These are phyloP conservation scores for Balakata baccata DNA, from an alignment of 345 rosid genomes.

Conservation along the genomic window DNA sequence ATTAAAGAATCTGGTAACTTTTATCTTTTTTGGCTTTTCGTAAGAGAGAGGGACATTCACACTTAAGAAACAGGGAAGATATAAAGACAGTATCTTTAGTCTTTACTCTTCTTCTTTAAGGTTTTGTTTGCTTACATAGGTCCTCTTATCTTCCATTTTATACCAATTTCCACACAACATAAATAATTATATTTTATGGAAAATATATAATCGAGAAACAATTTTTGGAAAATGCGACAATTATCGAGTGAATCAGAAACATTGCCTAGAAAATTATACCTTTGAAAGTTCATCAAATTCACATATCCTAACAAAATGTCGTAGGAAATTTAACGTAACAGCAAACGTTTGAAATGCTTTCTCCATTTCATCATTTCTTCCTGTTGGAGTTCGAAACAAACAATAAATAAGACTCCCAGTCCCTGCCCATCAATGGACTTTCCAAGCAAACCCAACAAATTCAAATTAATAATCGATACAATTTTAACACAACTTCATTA, in stretches of 20 bases:
- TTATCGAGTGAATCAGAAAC: too few relatives aligned
- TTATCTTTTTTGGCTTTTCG: neutral
- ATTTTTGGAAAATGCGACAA: too few relatives aligned
- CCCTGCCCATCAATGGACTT: constrained; percentile 13
- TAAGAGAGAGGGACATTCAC: neutral
- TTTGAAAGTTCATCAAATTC: too few relatives aligned
- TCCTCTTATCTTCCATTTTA: neutral
- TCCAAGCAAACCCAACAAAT: constrained; percentile 20
- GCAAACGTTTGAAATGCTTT: constrained; percentile 5
- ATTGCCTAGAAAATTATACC: too few relatives aligned
- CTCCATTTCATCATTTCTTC: constrained; percentile 5
- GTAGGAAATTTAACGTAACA: neutral
- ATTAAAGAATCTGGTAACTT: neutral
- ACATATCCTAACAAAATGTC: too few relatives aligned
- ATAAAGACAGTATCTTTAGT: too few relatives aligned
- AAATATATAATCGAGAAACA: too few relatives aligned
- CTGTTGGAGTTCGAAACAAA: constrained; percentile 5
- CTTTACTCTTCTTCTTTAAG: too few relatives aligned
- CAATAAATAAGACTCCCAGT: constrained; percentile 1
- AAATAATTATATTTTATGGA: too few relatives aligned
- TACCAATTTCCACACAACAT: too few relatives aligned
- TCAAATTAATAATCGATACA: constrained; percentile 22
- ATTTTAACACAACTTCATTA: constrained; percentile 25
- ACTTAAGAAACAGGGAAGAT: too few relatives aligned
- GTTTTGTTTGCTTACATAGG: neutral